Evolutionary conservation across 345 rosid genomes (phyloP), one percentile per base, ranked within the genome.

Genomic region (Abelmoschus esculentus): DNA sequence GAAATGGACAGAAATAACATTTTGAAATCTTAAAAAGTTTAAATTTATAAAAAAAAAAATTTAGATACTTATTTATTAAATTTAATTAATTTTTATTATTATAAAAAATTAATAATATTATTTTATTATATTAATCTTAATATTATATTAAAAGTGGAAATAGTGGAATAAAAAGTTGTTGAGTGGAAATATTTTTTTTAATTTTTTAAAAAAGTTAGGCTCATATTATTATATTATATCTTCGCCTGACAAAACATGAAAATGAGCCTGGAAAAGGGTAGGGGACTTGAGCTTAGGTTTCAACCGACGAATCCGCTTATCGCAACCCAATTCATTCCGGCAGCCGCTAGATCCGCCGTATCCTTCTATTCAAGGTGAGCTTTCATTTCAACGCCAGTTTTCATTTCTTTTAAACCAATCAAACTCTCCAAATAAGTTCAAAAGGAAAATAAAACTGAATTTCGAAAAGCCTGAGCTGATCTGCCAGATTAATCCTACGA

Each of bases 261-360:
- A 52, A 9, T 72, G 19, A 52, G 52, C n/a, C 52, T 50, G 61
- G 61, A 22, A 72, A 61, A 61, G 1, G 53, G 26, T 17, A 29
- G 42, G 11, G 11, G 18, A 12, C 59, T 8, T 54, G 29, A 54
- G 13, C 59, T 34, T 72, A 18, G 74, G 61, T 52, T 72, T 53
- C 54, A 7, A 70, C 46, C 56, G 44, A 58, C 49, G 22, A 49
- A 17, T 34, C 62, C 22, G 28, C 52, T 38, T 69, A 14, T 22
- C 29, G 52, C 56, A n/a, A 58, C 61, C 36, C 32, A 62, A 38
- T 67, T 42, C 69, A 22, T 38, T 62, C 62, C 74, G 74, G 52
- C 61, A 19, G 56, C 61, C 61, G 18, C 28, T 13, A 14, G 14
- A 61, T 61, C 58, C 40, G 50, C 61, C 69, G 60, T 4, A 0